Evolutionary conservation across 2,329 filamentous ascomycete genomes (phyloP).

Genomic region (Gyromitra esculenta): DNA sequence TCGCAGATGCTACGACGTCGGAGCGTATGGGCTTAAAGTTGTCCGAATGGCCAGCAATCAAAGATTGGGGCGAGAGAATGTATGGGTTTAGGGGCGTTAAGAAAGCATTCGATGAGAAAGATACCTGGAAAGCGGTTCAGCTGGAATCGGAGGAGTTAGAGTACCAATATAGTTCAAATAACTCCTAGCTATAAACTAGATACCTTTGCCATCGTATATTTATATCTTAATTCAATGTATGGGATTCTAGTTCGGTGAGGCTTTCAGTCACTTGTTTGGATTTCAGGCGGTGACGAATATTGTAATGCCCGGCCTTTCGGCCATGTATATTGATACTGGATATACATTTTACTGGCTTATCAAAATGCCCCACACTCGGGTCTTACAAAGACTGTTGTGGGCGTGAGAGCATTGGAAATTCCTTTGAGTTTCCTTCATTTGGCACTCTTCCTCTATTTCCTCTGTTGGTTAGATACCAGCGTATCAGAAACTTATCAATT

Average conservation of each 20-base stretch:
- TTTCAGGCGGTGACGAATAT: not conserved
- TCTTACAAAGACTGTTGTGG: not conserved
- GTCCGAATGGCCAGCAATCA: conserved; percentile 3
- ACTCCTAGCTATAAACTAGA: not conserved
- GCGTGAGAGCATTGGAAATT: not conserved
- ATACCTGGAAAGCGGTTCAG: conserved; percentile 8
- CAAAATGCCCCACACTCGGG: not conserved
- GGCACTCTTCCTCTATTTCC: not conserved
- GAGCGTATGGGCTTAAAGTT: conserved; percentile 5
- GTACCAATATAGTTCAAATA: not conserved
- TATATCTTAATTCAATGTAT: not conserved
- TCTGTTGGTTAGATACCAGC: not conserved
- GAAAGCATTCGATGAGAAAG: conserved; percentile 5
- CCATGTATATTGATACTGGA: not conserved
- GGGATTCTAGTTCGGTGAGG: not conserved
- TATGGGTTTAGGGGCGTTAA: conserved; percentile 4
- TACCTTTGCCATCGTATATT: not conserved
- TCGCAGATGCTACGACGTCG: conserved; percentile 2
- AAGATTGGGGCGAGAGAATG: not conserved
- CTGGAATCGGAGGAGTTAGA: not conserved
- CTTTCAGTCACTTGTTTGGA: not conserved
- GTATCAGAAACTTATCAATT: not conserved
- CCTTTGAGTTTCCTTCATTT: not conserved
- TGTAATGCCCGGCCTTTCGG: not conserved
- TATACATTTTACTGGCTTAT: not conserved